These are phyloP conservation scores for Alternaria angustiovoidea DNA, from an alignment of 2,329 filamentous ascomycete species.

Conservation along the genomic window DNA sequence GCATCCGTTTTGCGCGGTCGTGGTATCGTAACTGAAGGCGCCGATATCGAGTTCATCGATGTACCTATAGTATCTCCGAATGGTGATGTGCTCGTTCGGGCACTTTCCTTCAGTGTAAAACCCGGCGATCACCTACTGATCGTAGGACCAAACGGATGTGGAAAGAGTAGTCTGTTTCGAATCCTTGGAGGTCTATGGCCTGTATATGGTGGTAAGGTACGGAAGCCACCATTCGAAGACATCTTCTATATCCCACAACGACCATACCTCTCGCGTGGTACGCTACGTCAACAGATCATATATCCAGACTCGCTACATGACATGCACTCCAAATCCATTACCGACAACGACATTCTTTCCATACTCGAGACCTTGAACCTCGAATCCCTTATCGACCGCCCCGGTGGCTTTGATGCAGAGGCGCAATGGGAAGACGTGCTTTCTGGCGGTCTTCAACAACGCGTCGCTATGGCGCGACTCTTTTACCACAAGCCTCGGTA, in stretches of 20 bases:
- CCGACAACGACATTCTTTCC: conserved; percentile 78
- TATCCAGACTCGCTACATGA: conserved; percentile 90
- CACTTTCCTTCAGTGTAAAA: conserved; percentile 85
- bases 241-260: conserved; percentile 99
- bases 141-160: conserved; percentile 95
- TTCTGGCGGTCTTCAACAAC: conserved; percentile 90
- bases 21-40: conserved; percentile 81
- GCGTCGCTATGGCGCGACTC: conserved; percentile 92
- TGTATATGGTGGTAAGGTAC: conserved; percentile 91
- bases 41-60: conserved; percentile 82
- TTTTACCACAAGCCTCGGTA: conserved; percentile 95
- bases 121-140: conserved; percentile 92
- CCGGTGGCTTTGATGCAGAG: conserved; percentile 88
- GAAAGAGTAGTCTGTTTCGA: conserved; percentile 94
- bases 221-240: conserved; percentile 88
- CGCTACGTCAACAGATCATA: conserved; percentile 94
- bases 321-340: conserved; percentile 84
- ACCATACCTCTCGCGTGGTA: conserved; percentile 89
- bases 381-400: conserved; percentile 79
- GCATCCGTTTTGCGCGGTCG: conserved; percentile 82
- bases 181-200: conserved; percentile 97
- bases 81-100: conserved; percentile 87
- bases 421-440: conserved; percentile 97
- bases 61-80: conserved; percentile 98
- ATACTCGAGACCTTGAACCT: conserved; percentile 84